Evolutionary conservation across 2,329 filamentous ascomycete genomes (phyloP), one percentile per base, ranked within the genome.

Genomic region (Fonsecaea pugnacius): DNA sequence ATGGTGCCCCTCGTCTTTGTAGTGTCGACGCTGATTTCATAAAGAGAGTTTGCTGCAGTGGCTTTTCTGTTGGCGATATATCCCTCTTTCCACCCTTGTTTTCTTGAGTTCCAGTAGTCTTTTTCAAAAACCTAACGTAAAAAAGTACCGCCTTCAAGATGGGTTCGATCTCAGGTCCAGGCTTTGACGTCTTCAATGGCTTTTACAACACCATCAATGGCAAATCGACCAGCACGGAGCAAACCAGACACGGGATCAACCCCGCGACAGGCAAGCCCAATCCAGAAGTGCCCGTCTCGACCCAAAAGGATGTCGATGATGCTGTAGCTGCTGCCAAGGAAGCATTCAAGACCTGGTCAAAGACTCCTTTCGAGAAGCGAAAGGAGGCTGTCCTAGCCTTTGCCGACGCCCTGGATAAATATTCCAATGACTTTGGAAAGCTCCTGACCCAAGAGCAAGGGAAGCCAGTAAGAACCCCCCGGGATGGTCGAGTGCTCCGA

Each of bases 201-300:
- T 85, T 83, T 72, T 76, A 78, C 64, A 86, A 85, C 75, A 77
- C 83, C 60, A 79, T 86, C 68, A 78, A 84, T 67, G 83, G 82
- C 60, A 74, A 84, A 72, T 73, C 80, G 64, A 76, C 76, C 21
- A 73, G 76, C 21, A 82, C 81, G 1, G 70, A 76, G 36, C 72
- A 78, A 60, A 83, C 79, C 12, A 79, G 82, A 60, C 78, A 80
- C 69, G 77, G 79, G 50, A 75, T 84, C 70, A 85, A 86, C 72
- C 84, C 84, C 0, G 75, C 83, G 2, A 84, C 80, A 8, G 74
- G 78, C 27, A 74, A 82, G 66, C 74, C 80, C 32, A 82, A 83
- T 57, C 79, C 81, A 30, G 78, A 80, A 16, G 83, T 85, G 1
- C 84, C 84, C 0, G 73, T 85, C 40, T 78, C 77, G 4, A 81